phyloP scores from a whole-genome alignment of 1,284 basidiomycete species.

The Lentinus polychrous region DNA sequence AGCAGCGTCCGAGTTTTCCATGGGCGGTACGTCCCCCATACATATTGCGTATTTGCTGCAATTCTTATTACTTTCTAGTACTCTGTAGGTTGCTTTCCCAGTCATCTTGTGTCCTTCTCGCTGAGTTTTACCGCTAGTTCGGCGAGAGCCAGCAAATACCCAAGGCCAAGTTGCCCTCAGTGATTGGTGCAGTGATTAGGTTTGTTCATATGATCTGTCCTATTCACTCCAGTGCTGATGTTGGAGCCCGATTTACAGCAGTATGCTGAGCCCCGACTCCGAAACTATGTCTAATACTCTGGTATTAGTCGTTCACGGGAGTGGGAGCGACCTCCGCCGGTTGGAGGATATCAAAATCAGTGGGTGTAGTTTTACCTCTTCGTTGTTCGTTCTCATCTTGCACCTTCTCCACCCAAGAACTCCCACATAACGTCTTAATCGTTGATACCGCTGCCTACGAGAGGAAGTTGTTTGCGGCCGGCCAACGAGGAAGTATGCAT shows the following conservation, averaged over 20 bases:
- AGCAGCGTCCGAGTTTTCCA: slow-evolving; percentile 50
- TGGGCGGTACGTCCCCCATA: slow-evolving; percentile 52
- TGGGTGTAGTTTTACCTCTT: slow-evolving; percentile 30
- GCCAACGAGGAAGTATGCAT: slow-evolving; percentile 50
- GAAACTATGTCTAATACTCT: slow-evolving; percentile 68
- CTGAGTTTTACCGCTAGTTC: slow-evolving; percentile 42
- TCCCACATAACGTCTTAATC: slow-evolving; percentile 69
- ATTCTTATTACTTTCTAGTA: slow-evolving; percentile 36
- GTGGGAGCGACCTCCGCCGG: slow-evolving; percentile 45
- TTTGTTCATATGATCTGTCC: slow-evolving; percentile 17
- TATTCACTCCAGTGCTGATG: slow-evolving; percentile 8
- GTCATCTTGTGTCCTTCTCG: slow-evolving; percentile 6
- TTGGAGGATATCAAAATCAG: slow-evolving; percentile 74
- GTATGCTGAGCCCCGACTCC: slow-evolving; percentile 71
- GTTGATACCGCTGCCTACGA: slow-evolving; percentile 64
- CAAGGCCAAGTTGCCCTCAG: slow-evolving; percentile 61
- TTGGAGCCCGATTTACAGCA: slow-evolving; percentile 32
- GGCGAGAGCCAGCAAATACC: slow-evolving; percentile 70
- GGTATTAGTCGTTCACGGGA: slow-evolving; percentile 69
- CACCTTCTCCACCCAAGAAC: slow-evolving; percentile 35
- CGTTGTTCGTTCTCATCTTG: slow-evolving; percentile 7
- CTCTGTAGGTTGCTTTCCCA: slow-evolving; percentile 41
- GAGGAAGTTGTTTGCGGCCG: slow-evolving; percentile 47
- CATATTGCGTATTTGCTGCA: slow-evolving; percentile 14
- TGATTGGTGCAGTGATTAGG: slow-evolving; percentile 75